These are phyloP conservation scores for Quaeritorhiza haematococci DNA, from an alignment of 371 early-diverging fungal genomes.

Conservation along the genomic window DNA sequence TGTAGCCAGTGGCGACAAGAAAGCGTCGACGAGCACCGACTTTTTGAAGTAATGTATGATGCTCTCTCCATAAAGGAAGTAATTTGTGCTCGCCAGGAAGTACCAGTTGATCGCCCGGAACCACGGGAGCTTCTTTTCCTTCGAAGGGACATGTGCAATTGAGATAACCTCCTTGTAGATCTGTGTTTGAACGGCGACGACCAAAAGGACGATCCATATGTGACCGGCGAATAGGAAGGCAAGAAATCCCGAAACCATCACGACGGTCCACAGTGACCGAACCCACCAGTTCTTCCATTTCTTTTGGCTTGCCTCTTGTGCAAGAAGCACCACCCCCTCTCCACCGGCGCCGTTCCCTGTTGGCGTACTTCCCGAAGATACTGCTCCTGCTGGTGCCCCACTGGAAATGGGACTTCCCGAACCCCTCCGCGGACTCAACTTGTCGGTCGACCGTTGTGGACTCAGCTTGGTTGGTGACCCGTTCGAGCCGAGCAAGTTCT, in stretches of 20 bases:
- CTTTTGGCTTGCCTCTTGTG: slow-evolving; percentile 23
- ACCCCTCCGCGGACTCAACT: too few species aligned
- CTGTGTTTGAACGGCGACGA: slow-evolving; percentile 69
- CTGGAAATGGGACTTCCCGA: too few species aligned
- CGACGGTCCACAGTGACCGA: slow-evolving; percentile 76
- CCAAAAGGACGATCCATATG: slow-evolving; percentile 72
- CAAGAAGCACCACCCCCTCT: slow-evolving; percentile 21
- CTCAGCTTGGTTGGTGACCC: too few species aligned
- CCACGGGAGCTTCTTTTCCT: slow-evolving; percentile 82
- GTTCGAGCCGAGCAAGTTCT: too few species aligned
- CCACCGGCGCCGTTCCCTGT: too few species aligned
- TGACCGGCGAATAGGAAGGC: slow-evolving; percentile 70
- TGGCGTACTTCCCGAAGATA: too few species aligned
- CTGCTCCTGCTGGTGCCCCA: too few species aligned
- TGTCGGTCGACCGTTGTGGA: too few species aligned
- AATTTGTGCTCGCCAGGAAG: slow-evolving; percentile 73
- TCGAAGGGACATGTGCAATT: slow-evolving; percentile 74
- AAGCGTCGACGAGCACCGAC: slow-evolving; percentile 71
- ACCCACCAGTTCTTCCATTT: slow-evolving; percentile 53
- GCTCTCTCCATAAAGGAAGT: slow-evolving; percentile 90
- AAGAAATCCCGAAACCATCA: slow-evolving; percentile 85
- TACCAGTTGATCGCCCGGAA: slow-evolving; percentile 90
- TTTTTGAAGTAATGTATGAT: slow-evolving; percentile 82
- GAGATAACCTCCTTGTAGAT: slow-evolving; percentile 78
- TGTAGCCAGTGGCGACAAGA: slow-evolving; percentile 76